Base-by-base conservation (phyloP, 257 asterid species). In the Przewalskia tangutica region DNA sequence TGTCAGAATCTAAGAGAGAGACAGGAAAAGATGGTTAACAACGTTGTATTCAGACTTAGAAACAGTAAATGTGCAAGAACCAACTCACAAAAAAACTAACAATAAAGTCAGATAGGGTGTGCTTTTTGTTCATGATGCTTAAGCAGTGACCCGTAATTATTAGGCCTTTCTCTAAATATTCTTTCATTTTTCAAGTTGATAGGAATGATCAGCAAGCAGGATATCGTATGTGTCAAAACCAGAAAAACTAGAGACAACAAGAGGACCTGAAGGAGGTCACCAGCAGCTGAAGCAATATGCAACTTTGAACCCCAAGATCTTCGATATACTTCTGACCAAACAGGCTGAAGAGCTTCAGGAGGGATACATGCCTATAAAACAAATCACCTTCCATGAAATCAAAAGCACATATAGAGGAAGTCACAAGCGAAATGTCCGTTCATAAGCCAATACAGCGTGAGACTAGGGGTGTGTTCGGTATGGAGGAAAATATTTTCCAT, bases 201-300 rank as follows among this genome's bases (percentile, higher is more conserved):
- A 73, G 12, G 2, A 53, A 73, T 48, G 60, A 73, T 13, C n/a
- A 73, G 60, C 12, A 48, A 50, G 40, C 58, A 71, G 40, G 40
- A 18, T 18, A 48, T 68, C 60, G 3, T 3, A 3, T 73, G 79
- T 23, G 44, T 71, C 55, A 18, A 11, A 71, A 73, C 59, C 56
- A 73, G 62, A 50, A 81, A 50, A 81, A 55, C 36, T 46, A 40
- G 18, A 60, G 56, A 79, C 58, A 59, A 59, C 34, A 14, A 79
- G 44, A 46, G 58, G 82, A 94, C 98, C 97, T 90, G 97, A 84
- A 94, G 94, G 50, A 94, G 90, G 58, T 93, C 97, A 63, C 86
- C 93, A 3, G 93, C 88, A n/a, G 93, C 84, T 75, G 93, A 85
- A 44, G 95, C 90, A 84, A 23, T 76, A 32, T 82, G 89, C 87